Percentiles rank a stretch among this genome's conserved stretches.
These are phyloP conservation scores for Trametes cinnabarina DNA, from an alignment of 768 basidiomycete species.

Conservation along the genomic window DNA sequence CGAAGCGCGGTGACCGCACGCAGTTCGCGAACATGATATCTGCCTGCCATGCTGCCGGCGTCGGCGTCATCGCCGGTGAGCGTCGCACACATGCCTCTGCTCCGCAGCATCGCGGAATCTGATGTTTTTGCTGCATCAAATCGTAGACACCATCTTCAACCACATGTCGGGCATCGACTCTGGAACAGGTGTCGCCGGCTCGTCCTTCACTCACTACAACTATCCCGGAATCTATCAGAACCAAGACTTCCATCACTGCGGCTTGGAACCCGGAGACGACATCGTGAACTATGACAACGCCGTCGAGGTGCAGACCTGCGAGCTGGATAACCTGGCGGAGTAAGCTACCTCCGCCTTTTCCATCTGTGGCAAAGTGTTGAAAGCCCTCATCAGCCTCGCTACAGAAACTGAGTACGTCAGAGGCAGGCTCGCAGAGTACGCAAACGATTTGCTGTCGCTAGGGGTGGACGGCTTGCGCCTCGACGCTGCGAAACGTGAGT, in stretches of 20 bases:
- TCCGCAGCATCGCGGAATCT: constrained; percentile 4
- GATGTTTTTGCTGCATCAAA: constrained; percentile 2
- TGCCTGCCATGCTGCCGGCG: constrained; percentile 39
- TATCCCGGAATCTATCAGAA: constrained; percentile 31
- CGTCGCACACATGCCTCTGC: neutral
- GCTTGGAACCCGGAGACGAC: constrained; percentile 48
- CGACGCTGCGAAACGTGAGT: constrained; percentile 63
- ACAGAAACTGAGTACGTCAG: constrained; percentile 64
- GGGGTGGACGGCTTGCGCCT: constrained; percentile 62
- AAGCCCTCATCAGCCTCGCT: constrained; percentile 42
- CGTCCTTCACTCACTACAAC: constrained; percentile 50
- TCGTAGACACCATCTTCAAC: constrained; percentile 56
- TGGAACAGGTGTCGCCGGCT: constrained; percentile 50
- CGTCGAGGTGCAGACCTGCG: constrained; percentile 47
- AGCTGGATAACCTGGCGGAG: constrained; percentile 41
- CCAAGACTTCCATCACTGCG: constrained; percentile 63
- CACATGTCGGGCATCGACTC: constrained; percentile 58
- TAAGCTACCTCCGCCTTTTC: constrained; percentile 21
- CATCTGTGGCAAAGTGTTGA: neutral
- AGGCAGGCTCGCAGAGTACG: constrained; percentile 51
- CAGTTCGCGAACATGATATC: constrained; percentile 46
- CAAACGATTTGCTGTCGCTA: constrained; percentile 57
- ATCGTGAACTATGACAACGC: constrained; percentile 56
- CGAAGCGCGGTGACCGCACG: constrained; percentile 58
- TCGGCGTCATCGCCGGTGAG: constrained; percentile 39